Conservation (phyloP, 345 rosid species). For the Lagerstroemia speciosa region DNA sequence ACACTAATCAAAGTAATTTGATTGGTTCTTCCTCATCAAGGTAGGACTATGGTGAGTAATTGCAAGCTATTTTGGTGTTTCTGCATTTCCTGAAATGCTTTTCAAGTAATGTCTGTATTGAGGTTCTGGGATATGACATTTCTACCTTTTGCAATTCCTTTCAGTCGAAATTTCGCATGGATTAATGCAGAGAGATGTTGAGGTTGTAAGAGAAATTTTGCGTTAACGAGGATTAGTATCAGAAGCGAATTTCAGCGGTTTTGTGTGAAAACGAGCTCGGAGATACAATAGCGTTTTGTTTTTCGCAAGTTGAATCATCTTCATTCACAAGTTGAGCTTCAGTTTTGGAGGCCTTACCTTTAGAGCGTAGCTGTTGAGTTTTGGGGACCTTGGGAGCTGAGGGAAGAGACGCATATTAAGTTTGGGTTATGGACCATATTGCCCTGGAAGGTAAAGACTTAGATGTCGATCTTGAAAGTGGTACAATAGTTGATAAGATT, state of each 20-base stretch:
- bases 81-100: neutral
- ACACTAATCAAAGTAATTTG: too few species aligned
- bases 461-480: slow-evolving; percentile 67
- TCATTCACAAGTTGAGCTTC: slow-evolving; percentile 13
- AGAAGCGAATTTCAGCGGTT: neutral
- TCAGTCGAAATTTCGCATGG: neutral
- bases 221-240: neutral
- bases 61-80: neutral
- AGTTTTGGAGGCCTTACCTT: slow-evolving; percentile 9
- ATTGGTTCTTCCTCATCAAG: too few species aligned
- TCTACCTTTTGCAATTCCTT: neutral
- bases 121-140: neutral
- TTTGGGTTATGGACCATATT: slow-evolving; percentile 27
- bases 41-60: too few species aligned
- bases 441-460: slow-evolving; percentile 26
- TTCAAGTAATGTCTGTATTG: neutral
- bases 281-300: slow-evolving; percentile 9
- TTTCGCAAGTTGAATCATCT: slow-evolving; percentile 8
- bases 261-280: neutral
- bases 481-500: slow-evolving; percentile 21
- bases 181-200: slow-evolving; percentile 1
- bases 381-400: neutral
- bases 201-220: neutral
- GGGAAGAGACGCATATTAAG: slow-evolving; percentile 3
- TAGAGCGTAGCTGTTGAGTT: slow-evolving; percentile 1